phyloP scores from a whole-genome alignment of 345 rosid species.

The Alliaria petiolata region DNA sequence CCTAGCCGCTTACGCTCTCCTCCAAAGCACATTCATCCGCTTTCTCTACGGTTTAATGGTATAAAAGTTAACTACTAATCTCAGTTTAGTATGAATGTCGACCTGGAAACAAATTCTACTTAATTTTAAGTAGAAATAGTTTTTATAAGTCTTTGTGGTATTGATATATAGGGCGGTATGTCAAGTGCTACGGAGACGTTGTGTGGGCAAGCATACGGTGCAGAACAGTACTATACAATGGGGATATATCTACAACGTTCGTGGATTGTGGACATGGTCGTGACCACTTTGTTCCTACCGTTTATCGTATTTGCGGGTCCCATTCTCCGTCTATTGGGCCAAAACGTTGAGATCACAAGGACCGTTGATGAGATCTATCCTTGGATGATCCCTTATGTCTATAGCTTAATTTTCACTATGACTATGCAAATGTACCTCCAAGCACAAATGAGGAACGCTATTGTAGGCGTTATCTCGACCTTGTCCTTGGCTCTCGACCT shows the following conservation, averaged over 20 bases:
- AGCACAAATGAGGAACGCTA: conserved; percentile 42
- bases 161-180: conserved; percentile 42
- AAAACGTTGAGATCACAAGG: conserved; percentile 36
- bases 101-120: neutral
- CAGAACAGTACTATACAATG: conserved; percentile 43
- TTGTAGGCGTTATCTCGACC: conserved; percentile 40
- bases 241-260: conserved; percentile 54
- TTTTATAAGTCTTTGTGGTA: neutral
- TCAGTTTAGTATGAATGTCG: neutral
- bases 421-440: conserved; percentile 44
- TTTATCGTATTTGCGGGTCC: conserved; percentile 29
- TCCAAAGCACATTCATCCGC: conserved; percentile 48
- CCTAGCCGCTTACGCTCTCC: conserved; percentile 57
- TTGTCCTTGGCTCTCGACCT: conserved; percentile 37
- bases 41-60: conserved; percentile 55
- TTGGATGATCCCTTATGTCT: conserved; percentile 43
- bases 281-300: conserved; percentile 36
- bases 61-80: neutral
- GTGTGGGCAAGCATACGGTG: conserved; percentile 62
- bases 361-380: conserved; percentile 35
- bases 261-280: conserved; percentile 39
- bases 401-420: conserved; percentile 19
- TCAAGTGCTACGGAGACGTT: conserved; percentile 55
- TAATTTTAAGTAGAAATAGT: neutral
- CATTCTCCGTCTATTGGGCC: conserved; percentile 40